Conservation (phyloP, 2,329 filamentous ascomycete genomes). For the Penicillium sp. region DNA sequence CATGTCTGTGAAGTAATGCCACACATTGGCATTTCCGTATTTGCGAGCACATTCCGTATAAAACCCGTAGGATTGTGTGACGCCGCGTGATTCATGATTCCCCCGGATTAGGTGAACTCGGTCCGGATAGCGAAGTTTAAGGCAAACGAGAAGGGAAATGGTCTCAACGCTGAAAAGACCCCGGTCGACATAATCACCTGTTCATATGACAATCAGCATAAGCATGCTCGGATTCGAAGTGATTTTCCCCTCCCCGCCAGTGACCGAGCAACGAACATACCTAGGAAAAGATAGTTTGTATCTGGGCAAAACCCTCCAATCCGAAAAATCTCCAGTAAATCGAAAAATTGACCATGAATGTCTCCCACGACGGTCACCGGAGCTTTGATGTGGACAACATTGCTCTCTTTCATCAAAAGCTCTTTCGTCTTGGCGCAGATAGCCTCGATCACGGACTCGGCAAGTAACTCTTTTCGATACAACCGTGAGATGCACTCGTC, state of each 20-base stretch:
- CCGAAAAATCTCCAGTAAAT: slow-evolving; percentile 98
- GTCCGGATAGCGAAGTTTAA: slow-evolving; percentile 93
- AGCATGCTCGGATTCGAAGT: too few relatives aligned
- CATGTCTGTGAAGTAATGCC: slow-evolving; percentile 99
- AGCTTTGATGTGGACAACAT: slow-evolving; percentile 93
- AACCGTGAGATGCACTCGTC: slow-evolving; percentile 97
- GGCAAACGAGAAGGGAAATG: slow-evolving; percentile 92
- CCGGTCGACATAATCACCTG: slow-evolving; percentile 95
- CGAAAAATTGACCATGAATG: slow-evolving; percentile 98
- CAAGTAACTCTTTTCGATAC: slow-evolving; percentile 93
- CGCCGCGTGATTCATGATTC: slow-evolving; percentile 95
- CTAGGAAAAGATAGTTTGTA: slow-evolving; percentile 96
- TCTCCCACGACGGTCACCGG: slow-evolving; percentile 97
- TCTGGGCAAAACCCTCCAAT: slow-evolving; percentile 96
- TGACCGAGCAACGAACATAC: slow-evolving; percentile 42
- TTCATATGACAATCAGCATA: not conserved
- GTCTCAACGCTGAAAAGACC: slow-evolving; percentile 99
- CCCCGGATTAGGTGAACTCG: slow-evolving; percentile 94
- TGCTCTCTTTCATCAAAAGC: slow-evolving; percentile 98
- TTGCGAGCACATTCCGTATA: slow-evolving; percentile 98
- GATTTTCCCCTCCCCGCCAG: not conserved
- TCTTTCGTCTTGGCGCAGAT: slow-evolving; percentile 99
- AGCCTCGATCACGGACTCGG: slow-evolving; percentile 96
- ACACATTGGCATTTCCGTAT: slow-evolving; percentile 97
- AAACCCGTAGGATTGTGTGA: slow-evolving; percentile 98